Conservation (phyloP, 352 stramenopile species). For the Phytopythium aichiense region DNA sequence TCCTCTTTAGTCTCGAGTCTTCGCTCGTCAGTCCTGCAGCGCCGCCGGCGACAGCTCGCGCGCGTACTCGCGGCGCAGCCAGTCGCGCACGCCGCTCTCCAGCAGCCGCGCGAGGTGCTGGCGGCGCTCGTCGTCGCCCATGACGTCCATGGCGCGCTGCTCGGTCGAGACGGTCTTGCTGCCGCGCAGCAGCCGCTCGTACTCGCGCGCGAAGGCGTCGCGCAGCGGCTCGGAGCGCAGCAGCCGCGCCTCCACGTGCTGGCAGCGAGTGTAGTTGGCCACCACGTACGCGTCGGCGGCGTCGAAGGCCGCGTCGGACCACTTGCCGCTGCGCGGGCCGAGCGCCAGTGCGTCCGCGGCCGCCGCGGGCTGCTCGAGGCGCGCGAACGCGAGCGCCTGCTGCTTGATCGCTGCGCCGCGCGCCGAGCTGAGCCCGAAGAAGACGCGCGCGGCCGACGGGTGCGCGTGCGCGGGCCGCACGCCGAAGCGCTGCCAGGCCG, state of each 20-base stretch:
- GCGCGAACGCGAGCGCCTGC: constrained; percentile 64
- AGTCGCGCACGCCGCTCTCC: constrained; percentile 40
- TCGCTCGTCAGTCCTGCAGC: background rate
- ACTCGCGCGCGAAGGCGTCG: constrained; percentile 34
- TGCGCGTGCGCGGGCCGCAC: constrained; percentile 59
- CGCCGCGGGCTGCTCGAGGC: constrained; percentile 38
- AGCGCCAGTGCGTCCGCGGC: constrained; percentile 8
- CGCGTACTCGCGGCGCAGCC: constrained; percentile 40
- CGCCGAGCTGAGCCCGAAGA: constrained; percentile 41
- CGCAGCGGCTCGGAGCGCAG: constrained; percentile 18
- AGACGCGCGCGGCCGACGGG: constrained; percentile 62
- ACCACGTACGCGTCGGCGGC: constrained; percentile 81
- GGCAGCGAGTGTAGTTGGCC: constrained; percentile 57
- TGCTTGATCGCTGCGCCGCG: constrained; percentile 51
- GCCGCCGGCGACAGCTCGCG: background rate
- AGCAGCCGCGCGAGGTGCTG: constrained; percentile 42
- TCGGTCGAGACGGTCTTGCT: constrained; percentile 34
- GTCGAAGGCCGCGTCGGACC: constrained; percentile 60
- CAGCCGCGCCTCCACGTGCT: constrained; percentile 45
- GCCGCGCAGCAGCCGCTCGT: constrained; percentile 35
- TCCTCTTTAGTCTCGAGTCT: background rate
- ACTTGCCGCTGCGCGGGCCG: constrained; percentile 25
- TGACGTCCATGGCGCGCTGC: constrained; percentile 25
- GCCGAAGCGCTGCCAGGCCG: constrained; percentile 62
- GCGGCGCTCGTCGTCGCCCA: constrained; percentile 26